Conservation (phyloP, 1,284 basidiomycete genomes). For the Paramarasmius palmivorus region DNA sequence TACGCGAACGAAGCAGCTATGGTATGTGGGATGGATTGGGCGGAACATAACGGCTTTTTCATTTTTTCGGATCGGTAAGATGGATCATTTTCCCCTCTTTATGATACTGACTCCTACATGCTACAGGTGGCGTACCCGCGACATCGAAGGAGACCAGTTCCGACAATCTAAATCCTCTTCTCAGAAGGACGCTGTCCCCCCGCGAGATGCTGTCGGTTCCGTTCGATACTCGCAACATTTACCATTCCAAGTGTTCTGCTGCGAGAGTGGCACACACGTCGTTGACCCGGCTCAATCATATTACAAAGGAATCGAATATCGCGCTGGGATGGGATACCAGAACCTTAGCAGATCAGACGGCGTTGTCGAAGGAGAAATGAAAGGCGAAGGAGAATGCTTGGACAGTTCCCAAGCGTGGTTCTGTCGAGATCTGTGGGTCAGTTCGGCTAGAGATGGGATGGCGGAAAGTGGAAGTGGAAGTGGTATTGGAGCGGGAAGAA, state of each 20-base stretch:
- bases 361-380: constrained; percentile 47
- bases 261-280: constrained; percentile 93
- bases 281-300: constrained; percentile 93
- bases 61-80: constrained; percentile 91
- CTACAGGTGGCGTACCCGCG: constrained; percentile 89
- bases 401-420: constrained; percentile 96
- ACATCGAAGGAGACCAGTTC: constrained; percentile 95
- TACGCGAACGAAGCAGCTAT: constrained; percentile 89
- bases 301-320: constrained; percentile 84
- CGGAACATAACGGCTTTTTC: constrained; percentile 93
- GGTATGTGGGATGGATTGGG: constrained; percentile 99
- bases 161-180: constrained; percentile 91
- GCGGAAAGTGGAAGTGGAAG: constrained; percentile 6
- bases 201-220: constrained; percentile 79
- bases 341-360: constrained; percentile 70
- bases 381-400: constrained; percentile 82
- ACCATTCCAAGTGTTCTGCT: constrained; percentile 96
- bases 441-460: constrained; percentile 67
- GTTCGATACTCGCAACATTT: constrained; percentile 86
- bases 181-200: constrained; percentile 87
- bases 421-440: constrained; percentile 91
- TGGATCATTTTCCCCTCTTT: not conserved
- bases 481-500: constrained; percentile 29
- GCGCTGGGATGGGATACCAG: constrained; percentile 75
- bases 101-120: not conserved